Evolutionary conservation across 2,329 filamentous ascomycete species (phyloP), one percentile per base, ranked within the genome.

Genomic region (Podosphaera fusca): DNA sequence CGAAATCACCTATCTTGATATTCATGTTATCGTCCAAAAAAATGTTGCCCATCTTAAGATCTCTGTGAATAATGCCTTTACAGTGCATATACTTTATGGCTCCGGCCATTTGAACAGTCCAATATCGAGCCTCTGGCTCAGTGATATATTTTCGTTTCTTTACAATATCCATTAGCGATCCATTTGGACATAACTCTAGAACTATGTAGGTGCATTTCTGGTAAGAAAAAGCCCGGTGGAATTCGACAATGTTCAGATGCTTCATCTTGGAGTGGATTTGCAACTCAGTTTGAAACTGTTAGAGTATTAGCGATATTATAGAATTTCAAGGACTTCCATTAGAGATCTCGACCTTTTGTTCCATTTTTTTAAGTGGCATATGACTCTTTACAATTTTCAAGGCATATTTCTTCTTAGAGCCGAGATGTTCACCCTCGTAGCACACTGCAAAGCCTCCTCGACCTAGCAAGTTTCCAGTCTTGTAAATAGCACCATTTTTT

Each of bases 231-330:
- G 92, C 92, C 63, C 90, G 82, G 65, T 94, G 81, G 69, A 98
- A 98, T 64, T 90, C 85, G 61, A 98, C 92, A 62, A 98, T 90
- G 69, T 95, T 95, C 56, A 85, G 85, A 67, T 98, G 92, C 58
- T 83, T 82, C 81, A 98, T 90, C 69, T 96, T 98, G 49, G 92
- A 95, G 71, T 98, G 92, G 59, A 98, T 95, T 70, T 96, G 90
- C 5, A 98, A 79, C 70, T 98, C 92, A 30, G 79, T 80, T 80
- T 82, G 80, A 64, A 84, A 82, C 79, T 82, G 56, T 6, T n/a
- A 29, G 34, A 14, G 31, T 3, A 45, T 63, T 52, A 61, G 61
- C 35, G 21, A 21, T 21, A 21, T 21, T 21, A 21, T 42, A 34
- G n/a, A 30, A 12, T 21, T 38, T 4, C 6, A 34, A 30, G 29